Evolutionary conservation across 176 grass and related monocot species (phyloP).

Genomic region (Eremochloa ophiuroides): DNA sequence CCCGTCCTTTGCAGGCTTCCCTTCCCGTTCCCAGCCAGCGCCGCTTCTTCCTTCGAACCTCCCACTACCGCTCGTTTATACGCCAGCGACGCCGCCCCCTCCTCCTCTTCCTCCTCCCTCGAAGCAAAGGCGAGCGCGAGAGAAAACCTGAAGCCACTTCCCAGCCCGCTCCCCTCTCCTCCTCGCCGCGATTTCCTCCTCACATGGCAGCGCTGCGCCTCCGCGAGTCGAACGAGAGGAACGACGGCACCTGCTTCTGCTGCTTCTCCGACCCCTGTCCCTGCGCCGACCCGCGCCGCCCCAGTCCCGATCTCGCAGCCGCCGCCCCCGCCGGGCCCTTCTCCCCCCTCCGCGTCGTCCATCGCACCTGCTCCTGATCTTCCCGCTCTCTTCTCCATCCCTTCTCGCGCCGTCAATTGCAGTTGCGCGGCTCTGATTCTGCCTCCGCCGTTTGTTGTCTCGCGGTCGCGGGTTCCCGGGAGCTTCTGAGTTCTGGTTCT

Average conservation of each 20-base stretch:
- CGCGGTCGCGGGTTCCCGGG: not conserved
- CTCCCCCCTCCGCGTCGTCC: constrained; percentile 15
- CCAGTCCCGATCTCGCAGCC: constrained; percentile 23
- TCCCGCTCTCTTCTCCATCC: not conserved
- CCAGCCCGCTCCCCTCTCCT: not conserved
- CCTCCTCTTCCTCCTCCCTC: not conserved
- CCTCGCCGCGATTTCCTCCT: constrained; percentile 4
- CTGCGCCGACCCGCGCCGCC: constrained; percentile 11
- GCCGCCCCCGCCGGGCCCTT: not conserved
- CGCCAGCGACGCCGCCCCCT: not conserved
- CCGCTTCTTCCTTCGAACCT: constrained; percentile 8
- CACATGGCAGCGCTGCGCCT: constrained; percentile 53
- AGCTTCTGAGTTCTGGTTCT: not conserved
- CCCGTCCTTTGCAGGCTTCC: not conserved
- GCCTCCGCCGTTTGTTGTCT: not conserved
- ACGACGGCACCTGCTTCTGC: constrained; percentile 34
- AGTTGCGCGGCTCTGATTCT: not conserved
- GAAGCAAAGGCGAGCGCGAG: not conserved
- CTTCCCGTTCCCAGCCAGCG: not conserved
- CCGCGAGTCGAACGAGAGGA: constrained; percentile 37
- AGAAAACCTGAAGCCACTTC: constrained; percentile 10
- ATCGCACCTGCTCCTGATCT: constrained; percentile 56
- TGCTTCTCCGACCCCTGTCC: constrained; percentile 29
- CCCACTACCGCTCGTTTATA: constrained; percentile 37
- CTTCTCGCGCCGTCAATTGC: not conserved